These are phyloP conservation scores for Pleurozium schreberi DNA, from an alignment of 225 moss, liverwort and hornwort genomes.

Conservation along the genomic window DNA sequence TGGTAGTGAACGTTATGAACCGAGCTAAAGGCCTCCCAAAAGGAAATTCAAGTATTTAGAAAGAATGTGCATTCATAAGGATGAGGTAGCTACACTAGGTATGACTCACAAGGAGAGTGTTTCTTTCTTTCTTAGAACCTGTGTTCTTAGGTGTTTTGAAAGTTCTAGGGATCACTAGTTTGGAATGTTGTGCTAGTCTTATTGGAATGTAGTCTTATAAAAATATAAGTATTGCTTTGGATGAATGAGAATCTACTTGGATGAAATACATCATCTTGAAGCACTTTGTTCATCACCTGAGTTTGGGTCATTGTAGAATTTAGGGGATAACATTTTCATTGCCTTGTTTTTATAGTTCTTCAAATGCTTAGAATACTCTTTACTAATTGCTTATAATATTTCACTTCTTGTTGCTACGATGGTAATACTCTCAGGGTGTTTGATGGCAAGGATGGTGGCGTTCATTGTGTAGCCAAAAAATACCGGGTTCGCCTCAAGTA, in stretches of 20 bases:
- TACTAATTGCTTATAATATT: neutral
- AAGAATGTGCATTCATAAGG: neutral
- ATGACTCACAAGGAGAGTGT: neutral
- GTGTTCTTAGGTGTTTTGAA: accelerated
- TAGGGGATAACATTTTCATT: too few species aligned
- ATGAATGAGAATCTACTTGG: neutral
- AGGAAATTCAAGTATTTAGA: neutral
- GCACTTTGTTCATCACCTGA: neutral
- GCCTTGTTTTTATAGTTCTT: neutral
- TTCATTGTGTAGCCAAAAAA: constrained; percentile 27
- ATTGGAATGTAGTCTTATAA: accelerated
- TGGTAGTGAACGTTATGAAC: too few species aligned
- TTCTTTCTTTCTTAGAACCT: neutral
- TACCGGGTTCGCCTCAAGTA: constrained; percentile 42
- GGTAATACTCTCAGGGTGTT: constrained; percentile 20
- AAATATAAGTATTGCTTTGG: neutral
- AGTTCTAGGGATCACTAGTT: neutral
- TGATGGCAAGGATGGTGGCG: constrained; percentile 2
- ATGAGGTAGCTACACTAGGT: neutral
- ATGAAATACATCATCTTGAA: neutral
- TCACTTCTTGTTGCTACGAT: neutral
- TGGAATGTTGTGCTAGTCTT: neutral
- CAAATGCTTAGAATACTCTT: neutral
- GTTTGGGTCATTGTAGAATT: neutral
- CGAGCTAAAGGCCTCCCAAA: accelerated